phyloP scores from a whole-genome alignment of 805 yeast genomes.

The Hyphopichia homilentoma region DNA sequence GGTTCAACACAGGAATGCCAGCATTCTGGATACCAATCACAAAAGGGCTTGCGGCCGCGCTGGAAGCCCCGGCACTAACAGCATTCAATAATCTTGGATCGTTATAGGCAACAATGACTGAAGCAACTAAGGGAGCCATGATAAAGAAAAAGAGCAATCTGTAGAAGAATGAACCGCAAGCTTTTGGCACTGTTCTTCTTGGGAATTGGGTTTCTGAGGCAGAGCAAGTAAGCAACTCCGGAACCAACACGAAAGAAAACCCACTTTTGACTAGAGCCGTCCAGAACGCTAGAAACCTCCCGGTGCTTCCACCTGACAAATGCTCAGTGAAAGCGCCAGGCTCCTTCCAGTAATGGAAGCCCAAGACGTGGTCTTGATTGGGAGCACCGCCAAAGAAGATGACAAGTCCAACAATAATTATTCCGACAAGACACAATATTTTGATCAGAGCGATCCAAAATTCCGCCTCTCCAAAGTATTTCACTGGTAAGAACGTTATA shows the following conservation, averaged over 20 bases:
- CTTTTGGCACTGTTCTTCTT: slow-evolving; percentile 23
- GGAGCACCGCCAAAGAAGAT: slow-evolving; percentile 24
- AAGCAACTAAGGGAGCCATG: slow-evolving; percentile 36
- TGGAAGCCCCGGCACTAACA: slow-evolving; percentile 21
- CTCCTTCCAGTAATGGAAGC: slow-evolving; percentile 39
- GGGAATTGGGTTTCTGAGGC: slow-evolving; percentile 42
- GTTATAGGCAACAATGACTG: slow-evolving; percentile 28
- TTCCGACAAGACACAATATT: slow-evolving; percentile 17
- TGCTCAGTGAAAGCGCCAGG: slow-evolving; percentile 30
- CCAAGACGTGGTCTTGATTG: slow-evolving; percentile 16
- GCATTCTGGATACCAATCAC: slow-evolving; percentile 35
- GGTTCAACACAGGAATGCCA: slow-evolving; percentile 56
- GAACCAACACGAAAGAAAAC: slow-evolving; percentile 60
- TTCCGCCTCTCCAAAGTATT: slow-evolving; percentile 27
- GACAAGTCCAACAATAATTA: slow-evolving; percentile 15
- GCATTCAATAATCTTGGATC: slow-evolving; percentile 27
- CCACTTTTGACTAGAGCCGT: slow-evolving; percentile 53
- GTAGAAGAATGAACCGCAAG: slow-evolving; percentile 40
- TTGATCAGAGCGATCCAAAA: slow-evolving; percentile 22
- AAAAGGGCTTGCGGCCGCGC: slow-evolving; percentile 39
- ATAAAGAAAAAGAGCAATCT: slow-evolving; percentile 41
- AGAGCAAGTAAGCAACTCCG: slow-evolving; percentile 71
- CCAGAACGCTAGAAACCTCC: slow-evolving; percentile 27
- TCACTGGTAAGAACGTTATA: slow-evolving; percentile 37
- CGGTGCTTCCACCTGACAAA: slow-evolving; percentile 15